Evolutionary conservation across 2,329 filamentous ascomycete species (phyloP).

Genomic region (Cercospora brassicicola): DNA sequence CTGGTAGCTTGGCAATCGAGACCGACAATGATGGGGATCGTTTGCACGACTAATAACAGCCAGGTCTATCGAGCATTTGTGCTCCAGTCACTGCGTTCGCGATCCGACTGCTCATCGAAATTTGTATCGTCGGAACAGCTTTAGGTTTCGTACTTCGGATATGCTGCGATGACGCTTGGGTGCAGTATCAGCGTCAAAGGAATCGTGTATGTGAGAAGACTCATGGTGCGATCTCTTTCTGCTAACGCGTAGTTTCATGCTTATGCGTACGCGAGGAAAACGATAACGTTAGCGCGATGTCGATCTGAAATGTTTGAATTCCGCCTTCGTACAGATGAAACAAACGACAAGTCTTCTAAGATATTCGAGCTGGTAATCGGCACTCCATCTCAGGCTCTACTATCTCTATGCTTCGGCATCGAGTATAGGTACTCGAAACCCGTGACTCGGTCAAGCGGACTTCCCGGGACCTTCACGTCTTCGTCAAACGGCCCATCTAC

Average conservation of each 20-base stretch:
- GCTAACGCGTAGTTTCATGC: no score
- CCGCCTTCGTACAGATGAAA: background rate
- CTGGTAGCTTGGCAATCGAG: no score
- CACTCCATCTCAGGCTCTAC: background rate
- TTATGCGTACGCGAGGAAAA: no score
- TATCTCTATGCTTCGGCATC: conserved; percentile 1
- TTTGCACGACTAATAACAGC: background rate
- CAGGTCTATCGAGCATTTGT: background rate
- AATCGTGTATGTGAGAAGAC: no score
- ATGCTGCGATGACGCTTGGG: no score
- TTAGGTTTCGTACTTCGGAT: no score
- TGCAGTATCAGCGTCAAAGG: no score
- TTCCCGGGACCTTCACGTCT: background rate
- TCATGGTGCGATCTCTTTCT: no score
- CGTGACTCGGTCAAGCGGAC: background rate
- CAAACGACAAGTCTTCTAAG: background rate
- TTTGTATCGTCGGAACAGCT: no score
- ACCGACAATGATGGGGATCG: background rate
- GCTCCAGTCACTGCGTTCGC: background rate
- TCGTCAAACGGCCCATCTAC: background rate
- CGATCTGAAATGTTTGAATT: no score
- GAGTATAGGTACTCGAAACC: conserved; percentile 1
- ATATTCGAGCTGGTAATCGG: background rate
- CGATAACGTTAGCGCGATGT: no score
- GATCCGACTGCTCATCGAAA: no score